These are phyloP conservation scores for Penicillium sp. DNA, from an alignment of 2,329 filamentous ascomycete genomes.

Conservation along the genomic window DNA sequence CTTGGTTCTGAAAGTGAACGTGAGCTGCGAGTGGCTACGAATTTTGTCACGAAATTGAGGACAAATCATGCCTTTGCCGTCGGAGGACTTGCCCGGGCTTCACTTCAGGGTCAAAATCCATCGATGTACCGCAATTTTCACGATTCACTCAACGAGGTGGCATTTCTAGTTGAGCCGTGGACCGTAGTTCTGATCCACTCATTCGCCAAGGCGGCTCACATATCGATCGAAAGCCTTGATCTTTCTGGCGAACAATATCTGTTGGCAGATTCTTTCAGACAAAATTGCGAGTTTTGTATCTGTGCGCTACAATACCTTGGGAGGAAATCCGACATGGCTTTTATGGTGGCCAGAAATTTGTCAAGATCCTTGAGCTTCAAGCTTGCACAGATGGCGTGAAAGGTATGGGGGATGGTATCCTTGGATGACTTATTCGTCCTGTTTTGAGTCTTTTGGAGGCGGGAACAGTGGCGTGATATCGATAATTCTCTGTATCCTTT, in stretches of 20 bases:
- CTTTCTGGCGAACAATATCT: background rate
- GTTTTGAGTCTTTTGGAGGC: no score
- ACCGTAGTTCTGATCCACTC: constrained; percentile 59
- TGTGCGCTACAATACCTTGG: constrained; percentile 60
- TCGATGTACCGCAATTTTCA: constrained; percentile 46
- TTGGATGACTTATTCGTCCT: no score
- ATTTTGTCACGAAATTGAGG: constrained; percentile 49
- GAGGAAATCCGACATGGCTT: constrained; percentile 59
- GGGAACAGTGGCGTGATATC: no score
- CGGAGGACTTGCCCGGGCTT: constrained; percentile 55
- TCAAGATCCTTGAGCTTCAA: constrained; percentile 33
- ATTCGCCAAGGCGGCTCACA: constrained; percentile 54
- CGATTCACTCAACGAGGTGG: constrained; percentile 58
- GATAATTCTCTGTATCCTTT: no score
- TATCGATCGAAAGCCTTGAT: constrained; percentile 40
- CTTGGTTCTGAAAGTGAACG: constrained; percentile 26
- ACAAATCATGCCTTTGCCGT: constrained; percentile 52
- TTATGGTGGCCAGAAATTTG: constrained; percentile 44
- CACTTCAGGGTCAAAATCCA: constrained; percentile 40
- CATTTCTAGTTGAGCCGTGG: constrained; percentile 65
- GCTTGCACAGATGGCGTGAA: background rate
- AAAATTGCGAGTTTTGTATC: constrained; percentile 54
- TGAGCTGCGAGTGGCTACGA: constrained; percentile 28
- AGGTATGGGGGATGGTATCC: no score
- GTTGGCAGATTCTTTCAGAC: constrained; percentile 8